Evolutionary conservation across 2,329 filamentous ascomycete genomes (phyloP).

Genomic region (Ceratocystis cubensis): DNA sequence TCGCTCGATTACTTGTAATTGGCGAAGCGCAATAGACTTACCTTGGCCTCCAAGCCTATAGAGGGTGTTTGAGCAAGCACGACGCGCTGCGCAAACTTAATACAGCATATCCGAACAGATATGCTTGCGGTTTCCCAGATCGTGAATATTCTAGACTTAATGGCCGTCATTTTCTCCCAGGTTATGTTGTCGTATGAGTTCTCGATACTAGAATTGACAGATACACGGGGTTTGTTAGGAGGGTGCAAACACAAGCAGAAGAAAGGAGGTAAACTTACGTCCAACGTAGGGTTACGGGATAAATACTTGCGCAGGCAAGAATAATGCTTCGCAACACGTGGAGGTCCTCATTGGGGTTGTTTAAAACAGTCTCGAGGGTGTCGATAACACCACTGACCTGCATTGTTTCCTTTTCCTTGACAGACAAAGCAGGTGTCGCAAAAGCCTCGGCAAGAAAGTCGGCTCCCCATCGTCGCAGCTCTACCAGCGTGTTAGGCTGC

Average conservation of each 20-base stretch:
- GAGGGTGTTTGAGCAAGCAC: slow-evolving; percentile 86
- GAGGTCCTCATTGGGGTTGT: slow-evolving; percentile 61
- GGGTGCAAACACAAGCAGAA: slow-evolving; percentile 13
- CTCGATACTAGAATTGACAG: slow-evolving; percentile 53
- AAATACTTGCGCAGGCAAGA: slow-evolving; percentile 82
- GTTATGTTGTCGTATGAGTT: slow-evolving; percentile 67
- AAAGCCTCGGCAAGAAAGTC: slow-evolving; percentile 95
- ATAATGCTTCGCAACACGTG: slow-evolving; percentile 76
- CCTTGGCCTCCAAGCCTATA: slow-evolving; percentile 65
- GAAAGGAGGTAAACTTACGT: slow-evolving; percentile 54
- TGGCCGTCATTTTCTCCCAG: slow-evolving; percentile 78
- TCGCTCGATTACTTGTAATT: slow-evolving; percentile 1
- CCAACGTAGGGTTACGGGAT: slow-evolving; percentile 81
- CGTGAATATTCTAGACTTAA: slow-evolving; percentile 78
- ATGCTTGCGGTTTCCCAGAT: slow-evolving; percentile 72
- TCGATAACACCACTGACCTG: slow-evolving; percentile 60
- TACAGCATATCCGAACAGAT: slow-evolving; percentile 79
- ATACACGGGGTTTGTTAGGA: background rate
- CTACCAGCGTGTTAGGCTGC: slow-evolving; percentile 57
- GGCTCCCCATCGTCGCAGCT: slow-evolving; percentile 87
- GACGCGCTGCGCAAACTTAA: slow-evolving; percentile 93
- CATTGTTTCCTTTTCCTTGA: slow-evolving; percentile 68
- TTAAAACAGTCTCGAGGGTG: slow-evolving; percentile 57
- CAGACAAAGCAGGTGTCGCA: slow-evolving; percentile 70
- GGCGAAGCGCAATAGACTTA: slow-evolving; percentile 35